Percentiles rank a stretch among this genome's conserved stretches.
Evolutionary conservation across 2,329 filamentous ascomycete species (phyloP).

Genomic region (Curvularia spicifera): DNA sequence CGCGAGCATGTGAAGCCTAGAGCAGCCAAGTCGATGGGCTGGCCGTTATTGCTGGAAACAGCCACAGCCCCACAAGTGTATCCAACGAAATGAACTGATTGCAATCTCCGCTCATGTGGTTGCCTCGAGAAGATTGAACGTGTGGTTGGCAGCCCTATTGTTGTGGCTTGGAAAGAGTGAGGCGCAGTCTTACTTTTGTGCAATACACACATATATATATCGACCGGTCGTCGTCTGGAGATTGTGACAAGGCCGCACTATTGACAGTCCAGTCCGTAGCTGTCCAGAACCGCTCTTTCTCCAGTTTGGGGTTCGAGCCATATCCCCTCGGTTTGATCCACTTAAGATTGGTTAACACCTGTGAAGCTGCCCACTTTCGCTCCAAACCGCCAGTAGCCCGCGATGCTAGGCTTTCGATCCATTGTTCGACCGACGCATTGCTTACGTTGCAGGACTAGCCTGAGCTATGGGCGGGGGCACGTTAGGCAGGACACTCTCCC

Average conservation of each 20-base stretch:
- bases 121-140: constrained; percentile 24
- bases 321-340: constrained; percentile 24
- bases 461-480: constrained; percentile 21
- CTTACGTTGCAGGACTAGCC: constrained; percentile 34
- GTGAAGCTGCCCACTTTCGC: constrained; percentile 7
- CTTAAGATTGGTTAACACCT: constrained; percentile 22
- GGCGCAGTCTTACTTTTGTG: constrained; percentile 41
- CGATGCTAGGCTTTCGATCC: constrained; percentile 2
- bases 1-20: constrained; percentile 1
- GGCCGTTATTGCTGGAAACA: constrained; percentile 8
- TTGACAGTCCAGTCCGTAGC: neutral
- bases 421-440: constrained; percentile 19
- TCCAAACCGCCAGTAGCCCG: neutral
- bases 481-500: constrained; percentile 30
- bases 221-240: neutral
- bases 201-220: constrained; percentile 33
- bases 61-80: constrained; percentile 10
- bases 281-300: neutral
- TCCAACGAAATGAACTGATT: constrained; percentile 10
- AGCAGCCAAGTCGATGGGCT: constrained; percentile 10
- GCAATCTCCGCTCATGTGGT: constrained; percentile 6
- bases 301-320: neutral
- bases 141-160: constrained; percentile 30
- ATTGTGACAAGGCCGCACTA: neutral
- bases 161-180: constrained; percentile 43